Base-by-base conservation (phyloP, 1,284 basidiomycete genomes). In the Leccinum insolens region DNA sequence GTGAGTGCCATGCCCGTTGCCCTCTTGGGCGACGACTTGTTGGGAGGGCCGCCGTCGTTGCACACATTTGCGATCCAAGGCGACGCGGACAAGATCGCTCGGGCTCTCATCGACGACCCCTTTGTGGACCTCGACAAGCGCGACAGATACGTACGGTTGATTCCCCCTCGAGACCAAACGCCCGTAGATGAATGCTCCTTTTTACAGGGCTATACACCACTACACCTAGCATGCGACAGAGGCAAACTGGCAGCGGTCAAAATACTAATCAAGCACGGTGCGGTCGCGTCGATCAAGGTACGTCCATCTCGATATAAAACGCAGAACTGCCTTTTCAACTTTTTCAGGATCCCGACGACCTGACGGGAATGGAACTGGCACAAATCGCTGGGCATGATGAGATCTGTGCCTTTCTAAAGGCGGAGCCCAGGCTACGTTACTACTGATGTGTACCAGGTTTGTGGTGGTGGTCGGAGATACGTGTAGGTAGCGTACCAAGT, bases 191-290 rank as follows among this genome's bases (percentile, higher is more conserved):
- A 66, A 67, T 55, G 25, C 44, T 61, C 31, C 37, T 66, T 62
- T 66, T 63, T 70, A 3, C 75, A 96, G 93, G 95, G 93, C 41
- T 95, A 93, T 76, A 93, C 95, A 0, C 85, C 95, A 14, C 78
- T 97, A 28, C 95, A 97, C 74, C 84, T 96, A 0, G 95, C 95
- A 1, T 88, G 89, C 20, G 95, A 97, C 75, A 83, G 95, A 76
- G 95, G 95, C 0, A 85, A 89, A 71, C 65, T 82, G 4, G 80
- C 82, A 0, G 80, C 86, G 0, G 91, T 92, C 4, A 79, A 84
- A 71, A 66, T 88, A 3, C 78, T 97, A 34, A 76, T 96, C n/a
- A 73, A 80, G 11, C 82, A 82, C 57, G 93, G 93, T 1, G 94
- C 90, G 5, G 86, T 95, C 74, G 76, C 74, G 58, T 77, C 76